A percentile compares a stretch with the other conserved stretches of the same genome.
phyloP scores from a whole-genome alignment of 2,329 filamentous ascomycete genomes.

The Trichoderma harzianum region DNA sequence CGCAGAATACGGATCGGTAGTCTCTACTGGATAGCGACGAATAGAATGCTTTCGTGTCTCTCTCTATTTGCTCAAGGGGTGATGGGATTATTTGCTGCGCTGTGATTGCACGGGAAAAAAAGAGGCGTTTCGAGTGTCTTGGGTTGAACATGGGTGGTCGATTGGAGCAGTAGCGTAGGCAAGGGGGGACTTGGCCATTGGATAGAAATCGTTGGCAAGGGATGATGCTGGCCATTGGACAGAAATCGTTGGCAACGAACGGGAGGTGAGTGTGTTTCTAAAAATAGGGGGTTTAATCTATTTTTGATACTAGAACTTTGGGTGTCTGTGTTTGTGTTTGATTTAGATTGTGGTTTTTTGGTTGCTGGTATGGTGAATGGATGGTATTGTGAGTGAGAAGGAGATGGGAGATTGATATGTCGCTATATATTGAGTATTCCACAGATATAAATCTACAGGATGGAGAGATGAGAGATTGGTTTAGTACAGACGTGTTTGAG shows the following conservation, averaged over 20 bases:
- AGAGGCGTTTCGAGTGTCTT: not conserved
- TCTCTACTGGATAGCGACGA: not conserved
- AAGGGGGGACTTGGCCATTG: not conserved
- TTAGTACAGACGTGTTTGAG: not conserved
- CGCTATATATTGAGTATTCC: not conserved
- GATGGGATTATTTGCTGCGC: not conserved
- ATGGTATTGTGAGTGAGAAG: not conserved
- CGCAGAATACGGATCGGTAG: not conserved
- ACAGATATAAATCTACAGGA: not conserved
- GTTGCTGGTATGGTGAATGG: not conserved
- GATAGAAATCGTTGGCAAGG: not conserved
- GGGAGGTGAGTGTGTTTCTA: not conserved
- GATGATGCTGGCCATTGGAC: not conserved
- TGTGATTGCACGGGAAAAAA: constrained; percentile 6
- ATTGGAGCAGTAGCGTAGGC: not conserved
- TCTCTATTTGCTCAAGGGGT: not conserved
- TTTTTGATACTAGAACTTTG: not conserved
- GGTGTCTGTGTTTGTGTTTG: not conserved
- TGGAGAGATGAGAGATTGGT: not conserved
- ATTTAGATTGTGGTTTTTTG: not conserved
- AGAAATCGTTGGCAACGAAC: not conserved
- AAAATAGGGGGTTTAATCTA: not conserved
- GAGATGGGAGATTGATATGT: not conserved
- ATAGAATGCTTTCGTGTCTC: not conserved
- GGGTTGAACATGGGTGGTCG: not conserved